These are phyloP conservation scores for Metschnikowia noctiluminum DNA, from an alignment of 805 yeast species.

Conservation along the genomic window DNA sequence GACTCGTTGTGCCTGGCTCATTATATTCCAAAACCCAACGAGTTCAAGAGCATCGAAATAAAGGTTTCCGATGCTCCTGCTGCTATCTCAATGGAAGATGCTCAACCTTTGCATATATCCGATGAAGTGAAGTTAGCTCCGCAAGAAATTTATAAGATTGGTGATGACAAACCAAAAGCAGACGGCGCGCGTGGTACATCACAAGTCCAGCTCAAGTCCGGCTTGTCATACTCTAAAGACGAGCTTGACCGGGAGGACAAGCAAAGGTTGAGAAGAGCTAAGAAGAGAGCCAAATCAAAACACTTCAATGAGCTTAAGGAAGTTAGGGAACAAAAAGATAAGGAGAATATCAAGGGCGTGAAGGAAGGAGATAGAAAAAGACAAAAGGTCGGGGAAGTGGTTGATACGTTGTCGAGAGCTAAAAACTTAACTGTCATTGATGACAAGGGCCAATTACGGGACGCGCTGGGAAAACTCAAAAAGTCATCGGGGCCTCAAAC, in stretches of 20 bases:
- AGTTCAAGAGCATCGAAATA: slow-evolving; percentile 67
- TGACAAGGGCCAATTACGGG: slow-evolving; percentile 70
- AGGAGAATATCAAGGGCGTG: slow-evolving; percentile 19
- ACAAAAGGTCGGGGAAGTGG: slow-evolving; percentile 58
- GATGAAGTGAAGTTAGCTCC: slow-evolving; percentile 82
- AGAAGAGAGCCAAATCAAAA: slow-evolving; percentile 75
- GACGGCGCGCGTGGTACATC: slow-evolving; percentile 30
- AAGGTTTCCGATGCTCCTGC: slow-evolving; percentile 65
- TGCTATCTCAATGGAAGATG: slow-evolving; percentile 89
- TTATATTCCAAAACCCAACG: slow-evolving; percentile 86
- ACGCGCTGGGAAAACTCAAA: slow-evolving; percentile 64
- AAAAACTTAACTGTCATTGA: slow-evolving; percentile 78
- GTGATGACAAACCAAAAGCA: slow-evolving; percentile 35
- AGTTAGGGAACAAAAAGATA: slow-evolving; percentile 23
- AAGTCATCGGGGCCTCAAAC: slow-evolving; percentile 36
- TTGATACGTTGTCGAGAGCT: slow-evolving; percentile 67
- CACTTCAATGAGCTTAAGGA: slow-evolving; percentile 38
- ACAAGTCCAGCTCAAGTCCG: slow-evolving; percentile 71
- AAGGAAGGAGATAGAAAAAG: slow-evolving; percentile 37
- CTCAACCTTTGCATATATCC: slow-evolving; percentile 85
- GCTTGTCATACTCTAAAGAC: slow-evolving; percentile 74
- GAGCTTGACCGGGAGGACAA: slow-evolving; percentile 84
- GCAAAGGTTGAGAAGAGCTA: slow-evolving; percentile 81
- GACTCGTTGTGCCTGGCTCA: slow-evolving; percentile 94
- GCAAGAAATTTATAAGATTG: slow-evolving; percentile 76